These are phyloP conservation scores for Penicillium bialowiezense DNA, from an alignment of 495 filamentous ascomycete species.

Conservation along the genomic window DNA sequence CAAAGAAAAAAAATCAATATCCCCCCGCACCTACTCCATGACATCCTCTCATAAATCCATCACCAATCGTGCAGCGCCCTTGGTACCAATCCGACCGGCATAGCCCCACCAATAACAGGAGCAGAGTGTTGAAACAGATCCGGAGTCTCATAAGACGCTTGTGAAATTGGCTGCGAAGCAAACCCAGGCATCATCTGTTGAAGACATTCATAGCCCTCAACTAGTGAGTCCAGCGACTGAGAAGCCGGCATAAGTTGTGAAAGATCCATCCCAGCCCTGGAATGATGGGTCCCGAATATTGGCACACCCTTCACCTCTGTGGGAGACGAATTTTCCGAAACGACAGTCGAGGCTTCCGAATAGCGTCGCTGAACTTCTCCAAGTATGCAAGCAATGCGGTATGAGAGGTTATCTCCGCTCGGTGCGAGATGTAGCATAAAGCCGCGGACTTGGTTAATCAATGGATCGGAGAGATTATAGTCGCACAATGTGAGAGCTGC, in stretches of 20 bases:
- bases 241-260: slow-evolving; percentile 16
- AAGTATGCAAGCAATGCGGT: slow-evolving; percentile 30
- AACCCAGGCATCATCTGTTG: slow-evolving; percentile 25
- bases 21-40: not conserved
- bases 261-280: slow-evolving; percentile 14
- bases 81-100: slow-evolving; percentile 27
- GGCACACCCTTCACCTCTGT: not conserved
- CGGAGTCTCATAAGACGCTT: slow-evolving; percentile 12
- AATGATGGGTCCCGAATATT: not conserved
- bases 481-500: slow-evolving; percentile 42
- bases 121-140: slow-evolving; percentile 18
- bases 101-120: slow-evolving; percentile 21
- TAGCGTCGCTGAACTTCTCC: slow-evolving; percentile 30
- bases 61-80: slow-evolving; percentile 27
- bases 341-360: slow-evolving; percentile 13
- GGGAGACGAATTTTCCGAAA: slow-evolving; percentile 8
- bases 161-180: not conserved
- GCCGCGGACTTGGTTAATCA: slow-evolving; percentile 37
- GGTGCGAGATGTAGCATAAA: slow-evolving; percentile 39
- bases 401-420: slow-evolving; percentile 36
- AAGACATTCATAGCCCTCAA: slow-evolving; percentile 24
- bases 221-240: slow-evolving; percentile 17
- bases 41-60: not conserved
- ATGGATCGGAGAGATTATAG: slow-evolving; percentile 34
- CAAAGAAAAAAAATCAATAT: not conserved